Evolutionary conservation across 164 flowering plant genomes (phyloP).

Genomic region (Vitis riparia): DNA sequence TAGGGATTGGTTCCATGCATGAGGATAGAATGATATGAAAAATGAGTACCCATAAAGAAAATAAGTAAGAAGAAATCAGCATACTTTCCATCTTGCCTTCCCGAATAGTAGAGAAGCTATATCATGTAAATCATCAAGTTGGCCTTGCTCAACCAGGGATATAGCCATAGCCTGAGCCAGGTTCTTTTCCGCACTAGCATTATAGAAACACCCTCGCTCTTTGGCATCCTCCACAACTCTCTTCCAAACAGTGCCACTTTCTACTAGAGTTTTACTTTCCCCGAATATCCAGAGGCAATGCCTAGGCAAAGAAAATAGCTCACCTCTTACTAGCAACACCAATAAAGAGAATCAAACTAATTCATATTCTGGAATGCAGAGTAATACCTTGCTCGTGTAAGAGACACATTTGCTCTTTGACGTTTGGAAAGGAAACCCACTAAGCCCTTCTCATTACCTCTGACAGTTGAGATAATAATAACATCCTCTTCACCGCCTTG

Average conservation of each 20-base stretch:
- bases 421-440: slow-evolving; percentile 42
- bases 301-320: slow-evolving; percentile 13
- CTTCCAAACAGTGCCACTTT: slow-evolving; percentile 38
- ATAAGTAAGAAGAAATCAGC: neutral
- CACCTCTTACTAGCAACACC: neutral
- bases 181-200: slow-evolving; percentile 4
- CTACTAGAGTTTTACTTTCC: slow-evolving; percentile 27
- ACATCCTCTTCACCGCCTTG: slow-evolving; percentile 53
- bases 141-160: slow-evolving; percentile 9
- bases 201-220: neutral
- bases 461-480: slow-evolving; percentile 44
- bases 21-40: neutral
- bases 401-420: slow-evolving; percentile 46
- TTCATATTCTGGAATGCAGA: neutral
- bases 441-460: slow-evolving; percentile 31
- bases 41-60: neutral
- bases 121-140: slow-evolving; percentile 13
- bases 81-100: slow-evolving; percentile 23
- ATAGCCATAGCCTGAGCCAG: slow-evolving; percentile 1
- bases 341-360: neutral
- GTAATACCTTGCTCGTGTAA: slow-evolving; percentile 49
- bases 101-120: slow-evolving; percentile 10
- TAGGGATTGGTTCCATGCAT: neutral
- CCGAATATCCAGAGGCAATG: slow-evolving; percentile 54
- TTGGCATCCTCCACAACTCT: neutral